Percentiles rank a stretch among this genome's conserved stretches.
phyloP scores from a whole-genome alignment of 306 rosid genomes.

The Ormosia emarginata region DNA sequence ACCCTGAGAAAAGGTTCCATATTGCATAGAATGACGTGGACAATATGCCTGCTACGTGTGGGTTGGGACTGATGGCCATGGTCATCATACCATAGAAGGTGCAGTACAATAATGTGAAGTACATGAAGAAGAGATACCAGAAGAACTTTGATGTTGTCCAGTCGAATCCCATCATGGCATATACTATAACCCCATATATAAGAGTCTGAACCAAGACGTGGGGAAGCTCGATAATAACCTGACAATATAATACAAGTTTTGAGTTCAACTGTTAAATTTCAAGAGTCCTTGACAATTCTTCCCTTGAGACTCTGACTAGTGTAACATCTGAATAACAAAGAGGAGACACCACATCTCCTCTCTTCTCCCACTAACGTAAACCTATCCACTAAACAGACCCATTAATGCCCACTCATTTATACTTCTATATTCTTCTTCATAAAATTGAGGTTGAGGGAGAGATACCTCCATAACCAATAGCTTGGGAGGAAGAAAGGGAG shows the following conservation, averaged over 20 bases:
- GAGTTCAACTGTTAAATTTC: background rate
- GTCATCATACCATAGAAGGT: slow-evolving; percentile 85
- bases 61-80: slow-evolving; percentile 72
- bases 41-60: slow-evolving; percentile 54
- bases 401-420: too few species aligned
- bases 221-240: slow-evolving; percentile 54
- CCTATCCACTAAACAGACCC: too few species aligned
- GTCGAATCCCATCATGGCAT: slow-evolving; percentile 26
- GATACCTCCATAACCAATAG: too few species aligned
- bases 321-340: too few species aligned
- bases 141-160: slow-evolving; percentile 54
- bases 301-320: background rate
- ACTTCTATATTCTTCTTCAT: too few species aligned
- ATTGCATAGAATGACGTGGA: slow-evolving; percentile 65
- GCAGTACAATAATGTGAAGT: slow-evolving; percentile 51
- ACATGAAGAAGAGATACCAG: slow-evolving; percentile 58
- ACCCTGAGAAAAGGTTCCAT: slow-evolving; percentile 82
- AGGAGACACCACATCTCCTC: too few species aligned
- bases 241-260: background rate
- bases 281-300: background rate
- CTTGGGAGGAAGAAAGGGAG: too few species aligned
- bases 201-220: slow-evolving; percentile 46
- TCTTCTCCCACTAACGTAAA: too few species aligned
- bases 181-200: slow-evolving; percentile 39
- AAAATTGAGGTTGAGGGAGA: too few species aligned